phyloP scores from a whole-genome alignment of 2,329 filamentous ascomycete species.

The Colletotrichum ledebouriae region DNA sequence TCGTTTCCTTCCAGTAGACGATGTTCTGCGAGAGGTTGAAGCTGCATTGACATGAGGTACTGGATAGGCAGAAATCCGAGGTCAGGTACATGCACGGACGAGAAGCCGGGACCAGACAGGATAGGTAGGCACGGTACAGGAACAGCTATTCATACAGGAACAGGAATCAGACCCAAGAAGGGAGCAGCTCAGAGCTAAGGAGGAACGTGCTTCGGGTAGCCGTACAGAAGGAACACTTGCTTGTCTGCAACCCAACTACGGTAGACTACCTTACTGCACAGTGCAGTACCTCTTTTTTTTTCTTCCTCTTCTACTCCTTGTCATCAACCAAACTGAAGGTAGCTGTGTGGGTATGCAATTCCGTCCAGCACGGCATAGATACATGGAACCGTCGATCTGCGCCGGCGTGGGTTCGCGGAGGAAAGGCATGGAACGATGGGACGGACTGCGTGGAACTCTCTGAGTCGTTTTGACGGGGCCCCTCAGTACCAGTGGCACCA shows the following conservation, averaged over 20 bases:
- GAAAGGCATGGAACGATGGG: conserved; percentile 20
- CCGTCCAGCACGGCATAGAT: not conserved
- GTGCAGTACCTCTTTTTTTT: no score
- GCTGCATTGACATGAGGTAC: conserved; percentile 6
- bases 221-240: conserved; percentile 5
- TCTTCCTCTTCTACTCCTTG: no score
- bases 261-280: not conserved
- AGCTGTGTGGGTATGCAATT: no score
- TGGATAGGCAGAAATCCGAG: not conserved
- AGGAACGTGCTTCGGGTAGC: not conserved
- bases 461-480: not conserved
- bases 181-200: no score
- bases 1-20: not conserved
- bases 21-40: conserved; percentile 10
- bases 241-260: not conserved
- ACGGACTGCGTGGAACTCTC: conserved; percentile 3
- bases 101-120: conserved; percentile 22
- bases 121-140: conserved; percentile 26
- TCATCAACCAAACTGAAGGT: no score
- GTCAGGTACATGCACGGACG: conserved; percentile 30
- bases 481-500: conserved; percentile 33
- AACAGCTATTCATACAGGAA: conserved; percentile 22
- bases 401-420: conserved; percentile 12
- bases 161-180: not conserved
- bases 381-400: conserved; percentile 10